Conservation (phyloP, 1,139 yeast species). For the Protomyces inouyei region DNA sequence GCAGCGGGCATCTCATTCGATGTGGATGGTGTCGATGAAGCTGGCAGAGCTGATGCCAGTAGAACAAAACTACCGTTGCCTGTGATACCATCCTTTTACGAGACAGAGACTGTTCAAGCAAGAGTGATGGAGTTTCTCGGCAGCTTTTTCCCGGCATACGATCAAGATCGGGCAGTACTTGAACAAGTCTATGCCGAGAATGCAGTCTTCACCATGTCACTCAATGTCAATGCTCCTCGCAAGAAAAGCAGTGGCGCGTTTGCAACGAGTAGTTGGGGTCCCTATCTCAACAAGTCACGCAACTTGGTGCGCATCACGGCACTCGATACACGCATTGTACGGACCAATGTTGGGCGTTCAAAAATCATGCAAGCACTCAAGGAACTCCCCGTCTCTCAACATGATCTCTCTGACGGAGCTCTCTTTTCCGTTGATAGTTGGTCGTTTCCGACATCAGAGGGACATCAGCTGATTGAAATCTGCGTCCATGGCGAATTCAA, state of each 20-base stretch:
- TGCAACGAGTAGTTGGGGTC: constrained; percentile 36
- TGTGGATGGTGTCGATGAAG: constrained; percentile 15
- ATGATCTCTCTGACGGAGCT: constrained; percentile 60
- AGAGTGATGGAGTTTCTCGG: constrained; percentile 71
- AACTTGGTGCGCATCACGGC: constrained; percentile 68
- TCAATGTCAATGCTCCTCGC: constrained; percentile 47
- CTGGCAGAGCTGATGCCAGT: constrained; percentile 2
- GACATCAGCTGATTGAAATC: constrained; percentile 69
- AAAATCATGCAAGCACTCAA: constrained; percentile 58
- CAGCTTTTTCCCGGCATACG: constrained; percentile 63
- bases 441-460: constrained; percentile 48
- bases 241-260: constrained; percentile 34
- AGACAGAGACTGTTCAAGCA: constrained; percentile 64
- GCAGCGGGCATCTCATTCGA: constrained; percentile 54
- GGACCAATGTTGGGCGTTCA: constrained; percentile 68
- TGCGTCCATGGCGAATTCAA: constrained; percentile 78
- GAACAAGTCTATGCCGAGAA: constrained; percentile 70
- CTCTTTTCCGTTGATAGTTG: constrained; percentile 74
- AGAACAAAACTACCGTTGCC: constrained; percentile 49
- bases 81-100: constrained; percentile 64
- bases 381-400: constrained; percentile 70
- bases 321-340: constrained; percentile 50
- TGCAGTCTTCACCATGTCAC: constrained; percentile 75
- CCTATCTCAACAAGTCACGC: constrained; percentile 56
- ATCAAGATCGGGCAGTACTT: constrained; percentile 64